These are phyloP conservation scores for Citrus cavaleriei DNA, from an alignment of 345 rosid genomes.

Conservation along the genomic window DNA sequence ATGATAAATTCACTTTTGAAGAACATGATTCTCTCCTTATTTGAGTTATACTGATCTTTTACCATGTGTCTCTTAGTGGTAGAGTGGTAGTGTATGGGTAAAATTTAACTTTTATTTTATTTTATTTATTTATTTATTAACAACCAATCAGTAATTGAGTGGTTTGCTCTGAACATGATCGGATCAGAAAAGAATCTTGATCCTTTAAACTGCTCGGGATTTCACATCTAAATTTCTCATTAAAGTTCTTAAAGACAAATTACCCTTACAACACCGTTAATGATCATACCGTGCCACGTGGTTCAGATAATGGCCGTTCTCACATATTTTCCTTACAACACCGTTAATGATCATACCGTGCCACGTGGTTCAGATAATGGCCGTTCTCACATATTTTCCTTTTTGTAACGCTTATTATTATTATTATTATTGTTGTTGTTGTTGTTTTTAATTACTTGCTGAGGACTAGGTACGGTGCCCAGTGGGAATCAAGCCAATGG, in stretches of 20 bases:
- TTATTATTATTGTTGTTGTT: too few species aligned
- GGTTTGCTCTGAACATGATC: accelerated
- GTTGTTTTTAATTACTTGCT: too few species aligned
- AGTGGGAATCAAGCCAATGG: not conserved
- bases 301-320: not conserved
- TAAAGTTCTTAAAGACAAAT: not conserved
- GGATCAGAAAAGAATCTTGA: accelerated
- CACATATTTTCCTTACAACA: too few species aligned
- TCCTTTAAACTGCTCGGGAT: not conserved
- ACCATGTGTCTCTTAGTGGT: accelerated
- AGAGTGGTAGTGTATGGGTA: accelerated
- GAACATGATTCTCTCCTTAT: too few species aligned
- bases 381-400: not conserved
- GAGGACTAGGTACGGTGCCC: too few species aligned
- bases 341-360: not conserved
- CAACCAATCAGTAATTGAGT: accelerated
- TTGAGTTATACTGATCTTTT: too few species aligned
- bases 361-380: not conserved
- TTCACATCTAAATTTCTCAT: not conserved
- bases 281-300: not conserved
- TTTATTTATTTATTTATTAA: too few species aligned
- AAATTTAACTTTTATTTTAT: too few species aligned
- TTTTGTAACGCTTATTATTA: too few species aligned
- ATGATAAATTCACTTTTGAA: not conserved
- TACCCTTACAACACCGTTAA: not conserved